phyloP scores from a whole-genome alignment of 495 filamentous ascomycete genomes.

The Cudoniella acicularis region DNA sequence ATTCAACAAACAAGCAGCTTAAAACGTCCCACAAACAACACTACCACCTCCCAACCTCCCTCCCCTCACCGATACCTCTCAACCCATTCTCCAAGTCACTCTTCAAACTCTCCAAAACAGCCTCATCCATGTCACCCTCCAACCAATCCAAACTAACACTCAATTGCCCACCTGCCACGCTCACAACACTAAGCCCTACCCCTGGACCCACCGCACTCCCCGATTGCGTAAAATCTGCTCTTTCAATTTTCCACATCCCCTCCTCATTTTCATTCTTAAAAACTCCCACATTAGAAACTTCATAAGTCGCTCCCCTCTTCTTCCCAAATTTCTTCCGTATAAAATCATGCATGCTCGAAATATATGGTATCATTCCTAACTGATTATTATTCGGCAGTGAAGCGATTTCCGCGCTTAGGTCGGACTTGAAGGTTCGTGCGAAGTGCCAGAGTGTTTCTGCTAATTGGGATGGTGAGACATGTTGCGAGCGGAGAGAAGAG shows the following conservation, averaged over 20 bases:
- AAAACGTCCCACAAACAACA: too few species aligned
- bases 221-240: constrained; percentile 13
- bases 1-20: too few species aligned
- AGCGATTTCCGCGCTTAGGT: constrained; percentile 17
- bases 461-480: neutral
- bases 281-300: constrained; percentile 25
- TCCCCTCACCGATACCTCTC: neutral
- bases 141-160: neutral
- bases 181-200: neutral
- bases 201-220: neutral
- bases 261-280: constrained; percentile 9
- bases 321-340: constrained; percentile 19
- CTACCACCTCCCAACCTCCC: neutral
- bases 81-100: neutral
- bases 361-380: constrained; percentile 19
- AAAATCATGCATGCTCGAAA: constrained; percentile 15
- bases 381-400: constrained; percentile 19
- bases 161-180: neutral
- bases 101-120: neutral
- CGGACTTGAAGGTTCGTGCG: constrained; percentile 6
- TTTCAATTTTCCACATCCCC: constrained; percentile 16
- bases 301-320: constrained; percentile 22
- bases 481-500: constrained; percentile 4
- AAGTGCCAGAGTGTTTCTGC: constrained; percentile 5
- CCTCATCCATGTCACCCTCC: neutral